A percentile compares a stretch with the other conserved stretches of the same genome.
Conservation (phyloP, 2,329 filamentous ascomycete species). For the Trichoderma simmonsii region DNA sequence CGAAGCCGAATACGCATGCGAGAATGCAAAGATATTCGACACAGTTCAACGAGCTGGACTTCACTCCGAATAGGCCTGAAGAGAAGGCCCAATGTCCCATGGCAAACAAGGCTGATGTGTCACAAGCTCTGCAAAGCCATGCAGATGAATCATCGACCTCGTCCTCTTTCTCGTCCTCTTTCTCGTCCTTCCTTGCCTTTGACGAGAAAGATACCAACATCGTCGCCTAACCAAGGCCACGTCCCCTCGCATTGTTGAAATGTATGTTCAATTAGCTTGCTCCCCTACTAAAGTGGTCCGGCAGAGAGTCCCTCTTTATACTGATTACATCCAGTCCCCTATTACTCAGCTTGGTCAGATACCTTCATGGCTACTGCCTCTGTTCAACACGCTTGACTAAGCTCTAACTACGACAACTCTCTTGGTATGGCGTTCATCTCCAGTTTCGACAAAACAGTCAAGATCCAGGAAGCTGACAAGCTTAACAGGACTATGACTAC, state of each 20-base stretch:
- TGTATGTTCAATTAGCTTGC: neutral
- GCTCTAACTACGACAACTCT: constrained; percentile 51
- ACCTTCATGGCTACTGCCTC: neutral
- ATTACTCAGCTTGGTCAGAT: neutral
- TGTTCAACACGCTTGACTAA: neutral
- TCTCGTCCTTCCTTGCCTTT: neutral
- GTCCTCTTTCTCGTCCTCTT: neutral
- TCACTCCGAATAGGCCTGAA: no score
- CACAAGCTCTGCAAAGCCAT: neutral
- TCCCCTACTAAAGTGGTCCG: neutral
- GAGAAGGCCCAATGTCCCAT: no score
- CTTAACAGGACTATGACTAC: constrained; percentile 41
- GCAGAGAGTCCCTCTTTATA: neutral
- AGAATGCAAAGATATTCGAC: no score
- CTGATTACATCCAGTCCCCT: neutral
- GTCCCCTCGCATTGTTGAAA: neutral
- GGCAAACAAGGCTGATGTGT: no score
- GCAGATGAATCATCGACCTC: neutral
- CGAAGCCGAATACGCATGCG: no score
- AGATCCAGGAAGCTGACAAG: constrained; percentile 49
- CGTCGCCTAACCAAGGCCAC: neutral
- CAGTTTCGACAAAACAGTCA: constrained; percentile 60
- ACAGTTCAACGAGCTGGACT: neutral
- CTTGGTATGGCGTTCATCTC: constrained; percentile 53
- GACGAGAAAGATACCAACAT: neutral